Evolutionary conservation across 208 protist genomes (phyloP), one percentile per base, ranked within the genome.

Genomic region (Wallacemonas sp.): DNA sequence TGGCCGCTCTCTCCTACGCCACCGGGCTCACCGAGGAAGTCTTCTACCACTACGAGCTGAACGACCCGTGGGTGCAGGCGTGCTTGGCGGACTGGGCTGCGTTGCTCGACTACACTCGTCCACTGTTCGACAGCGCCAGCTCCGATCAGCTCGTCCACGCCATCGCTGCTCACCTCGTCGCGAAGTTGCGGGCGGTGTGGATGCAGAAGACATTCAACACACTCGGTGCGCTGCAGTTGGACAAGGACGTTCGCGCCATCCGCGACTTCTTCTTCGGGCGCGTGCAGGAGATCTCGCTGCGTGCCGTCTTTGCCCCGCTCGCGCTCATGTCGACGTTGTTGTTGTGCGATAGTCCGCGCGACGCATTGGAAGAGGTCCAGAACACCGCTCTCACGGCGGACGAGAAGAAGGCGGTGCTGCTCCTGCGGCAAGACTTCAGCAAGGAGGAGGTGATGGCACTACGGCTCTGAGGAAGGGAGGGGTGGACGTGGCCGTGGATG

Each of bases 1-100:
- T 94, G 26, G 67, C 66, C 3, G 63, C 72, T 1, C 60, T 89
- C 10, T 76, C 76, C 0, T 95, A 95, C 65, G 64, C 76, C 36
- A 59, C 10, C 0, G 50, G 50, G 3, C 34, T 92, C 33, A 79
- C 77, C 48, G 84, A 95, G 68, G 82, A 84, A 36, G 59, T 75
- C 26, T 87, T 89, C 69, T 93, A 88, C 66, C 81, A 89, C 44
- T 89, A 85, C 50, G 89, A 95, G 64, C 44, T 95, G 52, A 87
- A 79, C 53, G 86, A 95, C 60, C 84, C 81, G 61, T 95, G 89
- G 86, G 89, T 83, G 69, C 81, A 91, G 70, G 72, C 73, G 19
- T 87, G 70, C 44, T 50, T 90, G 22, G 48, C 73, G 29, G 79
- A 78, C 27, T 70, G 73, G 33, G 63, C 59, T n/a, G 60, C 61